phyloP scores from a whole-genome alignment of 2,329 filamentous ascomycete species.

The Trichoderma polysporum region DNA sequence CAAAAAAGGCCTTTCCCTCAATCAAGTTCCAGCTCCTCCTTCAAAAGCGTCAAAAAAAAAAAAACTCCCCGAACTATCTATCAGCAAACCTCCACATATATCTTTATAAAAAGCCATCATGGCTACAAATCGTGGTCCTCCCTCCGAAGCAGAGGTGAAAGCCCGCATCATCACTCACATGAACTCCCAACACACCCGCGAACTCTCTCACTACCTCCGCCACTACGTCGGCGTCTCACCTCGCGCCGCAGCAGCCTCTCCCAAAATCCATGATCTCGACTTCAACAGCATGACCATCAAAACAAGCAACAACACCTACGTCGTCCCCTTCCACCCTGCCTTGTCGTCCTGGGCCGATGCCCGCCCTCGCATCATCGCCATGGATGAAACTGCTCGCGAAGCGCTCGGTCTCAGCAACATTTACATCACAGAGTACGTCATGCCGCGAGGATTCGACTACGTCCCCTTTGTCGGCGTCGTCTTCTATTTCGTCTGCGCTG shows the following conservation, averaged over 20 bases:
- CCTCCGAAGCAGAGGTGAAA: constrained; percentile 33
- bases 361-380: constrained; percentile 68
- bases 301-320: constrained; percentile 44
- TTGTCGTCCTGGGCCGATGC: constrained; percentile 67
- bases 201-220: constrained; percentile 75
- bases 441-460: constrained; percentile 46
- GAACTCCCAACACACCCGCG: constrained; percentile 77
- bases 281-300: constrained; percentile 63
- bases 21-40: neutral
- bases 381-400: constrained; percentile 58
- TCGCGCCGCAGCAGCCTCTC: constrained; percentile 50
- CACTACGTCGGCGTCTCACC: constrained; percentile 63
- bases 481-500: constrained; percentile 54
- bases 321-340: constrained; percentile 67
- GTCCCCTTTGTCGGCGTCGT: constrained; percentile 55
- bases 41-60: too few species aligned
- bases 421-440: constrained; percentile 41
- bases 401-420: constrained; percentile 59
- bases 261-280: constrained; percentile 64
- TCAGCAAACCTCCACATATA: neutral
- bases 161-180: constrained; percentile 68
- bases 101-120: neutral
- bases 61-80: neutral
- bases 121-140: neutral
- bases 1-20: neutral